Conservation (phyloP, 495 filamentous ascomycete species). For the Penicillium maclennaniae region DNA sequence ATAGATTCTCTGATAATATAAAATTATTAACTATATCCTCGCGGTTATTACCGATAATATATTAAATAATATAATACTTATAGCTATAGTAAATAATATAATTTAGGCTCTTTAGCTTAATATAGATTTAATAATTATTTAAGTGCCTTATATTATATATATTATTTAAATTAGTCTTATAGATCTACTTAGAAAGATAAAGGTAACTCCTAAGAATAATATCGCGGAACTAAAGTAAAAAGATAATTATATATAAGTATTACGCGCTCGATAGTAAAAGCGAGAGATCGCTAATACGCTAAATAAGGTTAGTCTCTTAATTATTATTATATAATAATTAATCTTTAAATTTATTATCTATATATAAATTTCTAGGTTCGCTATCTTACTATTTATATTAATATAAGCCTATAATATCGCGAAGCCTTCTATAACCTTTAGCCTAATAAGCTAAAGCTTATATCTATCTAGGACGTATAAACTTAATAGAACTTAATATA, state of each 20-base stretch:
- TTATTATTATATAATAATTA: background rate
- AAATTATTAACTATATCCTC: background rate
- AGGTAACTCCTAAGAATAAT: background rate
- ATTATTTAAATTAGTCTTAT: background rate
- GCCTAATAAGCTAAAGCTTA: too few species aligned
- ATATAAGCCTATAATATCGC: too few species aligned
- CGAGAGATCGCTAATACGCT: background rate
- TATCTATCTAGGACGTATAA: too few species aligned
- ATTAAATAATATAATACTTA: background rate
- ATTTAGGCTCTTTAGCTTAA: too few species aligned
- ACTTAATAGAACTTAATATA: background rate
- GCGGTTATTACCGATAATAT: background rate
- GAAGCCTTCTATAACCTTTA: background rate
- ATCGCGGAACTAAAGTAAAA: too few species aligned
- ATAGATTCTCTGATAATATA: background rate
- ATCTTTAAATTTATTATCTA: too few species aligned
- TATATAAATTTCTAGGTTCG: too few species aligned
- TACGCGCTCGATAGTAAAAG: background rate
- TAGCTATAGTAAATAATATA: background rate
- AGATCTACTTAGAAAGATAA: background rate
- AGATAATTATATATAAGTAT: background rate
- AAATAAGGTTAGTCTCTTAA: background rate
- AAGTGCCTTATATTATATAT: background rate
- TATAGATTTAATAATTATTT: too few species aligned
- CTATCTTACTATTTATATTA: too few species aligned